Conservation (phyloP, 495 filamentous ascomycete species). For the Penicillium angulare region DNA sequence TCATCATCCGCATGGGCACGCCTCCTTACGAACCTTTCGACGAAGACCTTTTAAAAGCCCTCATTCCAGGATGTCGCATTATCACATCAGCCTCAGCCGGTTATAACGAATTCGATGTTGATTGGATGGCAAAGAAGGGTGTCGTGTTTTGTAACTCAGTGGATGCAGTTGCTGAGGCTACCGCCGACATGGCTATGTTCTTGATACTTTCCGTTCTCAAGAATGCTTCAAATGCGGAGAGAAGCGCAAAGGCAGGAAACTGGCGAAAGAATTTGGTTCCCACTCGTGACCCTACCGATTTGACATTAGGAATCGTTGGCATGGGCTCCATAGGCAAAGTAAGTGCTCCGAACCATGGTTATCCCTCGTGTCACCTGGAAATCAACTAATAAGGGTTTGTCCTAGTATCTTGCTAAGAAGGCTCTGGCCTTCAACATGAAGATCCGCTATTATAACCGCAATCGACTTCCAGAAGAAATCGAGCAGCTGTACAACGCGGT, state of each 20-base stretch:
- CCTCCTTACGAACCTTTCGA: conserved; percentile 41
- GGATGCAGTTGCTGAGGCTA: conserved; percentile 67
- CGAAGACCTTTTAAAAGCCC: conserved; percentile 25
- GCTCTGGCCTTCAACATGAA: conserved; percentile 51
- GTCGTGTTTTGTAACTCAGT: conserved; percentile 62
- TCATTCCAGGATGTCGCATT: conserved; percentile 28
- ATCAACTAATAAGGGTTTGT: not conserved
- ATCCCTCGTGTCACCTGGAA: too few species aligned
- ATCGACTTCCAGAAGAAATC: conserved; percentile 38
- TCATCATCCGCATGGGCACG: conserved; percentile 41
- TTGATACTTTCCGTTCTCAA: conserved; percentile 66
- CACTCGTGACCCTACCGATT: conserved; percentile 51
- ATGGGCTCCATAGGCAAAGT: conserved; percentile 71
- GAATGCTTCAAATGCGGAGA: conserved; percentile 53
- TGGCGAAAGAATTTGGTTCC: conserved; percentile 46
- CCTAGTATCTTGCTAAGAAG: conserved; percentile 34
- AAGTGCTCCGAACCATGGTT: too few species aligned
- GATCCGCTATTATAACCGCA: conserved; percentile 59
- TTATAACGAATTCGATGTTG: conserved; percentile 40
- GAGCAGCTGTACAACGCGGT: conserved; percentile 9
- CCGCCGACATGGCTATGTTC: conserved; percentile 67
- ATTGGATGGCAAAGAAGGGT: conserved; percentile 29
- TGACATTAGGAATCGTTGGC: conserved; percentile 65
- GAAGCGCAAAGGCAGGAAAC: conserved; percentile 45
- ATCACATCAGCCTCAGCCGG: conserved; percentile 34